Base-by-base conservation (phyloP, 495 filamentous ascomycete genomes). In the Xylaria intraflava region DNA sequence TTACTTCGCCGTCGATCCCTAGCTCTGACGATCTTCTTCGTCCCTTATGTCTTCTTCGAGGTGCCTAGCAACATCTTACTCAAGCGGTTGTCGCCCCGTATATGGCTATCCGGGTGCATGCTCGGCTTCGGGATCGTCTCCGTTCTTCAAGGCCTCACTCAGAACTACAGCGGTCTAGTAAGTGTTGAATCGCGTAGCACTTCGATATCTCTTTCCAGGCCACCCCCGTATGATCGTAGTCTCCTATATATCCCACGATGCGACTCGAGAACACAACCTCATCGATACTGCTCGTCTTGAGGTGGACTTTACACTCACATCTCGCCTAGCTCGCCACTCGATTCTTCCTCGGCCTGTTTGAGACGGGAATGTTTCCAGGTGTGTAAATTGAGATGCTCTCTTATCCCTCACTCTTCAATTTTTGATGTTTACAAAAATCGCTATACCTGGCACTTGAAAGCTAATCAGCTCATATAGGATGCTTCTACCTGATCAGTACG, bases 51-150 rank as follows among this genome's bases (percentile, higher is more conserved):
- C 56, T 57, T 92, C 42, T 85, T 85, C 59, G 91, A 88, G 66
- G 93, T 97, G 46, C 93, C 92, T 2, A 89, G 86, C 45, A 97
- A 97, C 62, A 81, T 95, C 48, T 62, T 94, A 16, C 72, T 97
- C 23, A 95, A 94, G 68, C 82, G 80, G 54, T 73, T 95, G 55
- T 85, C 80, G 52, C 91, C 92, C 2, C 82, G 85, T 55, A 72
- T 93, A 42, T 96, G 91, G 91, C 66, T 93, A 38, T 81, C 86
- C 0, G 49, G 74, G 42, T 94, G 89, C 65, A 94, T 94, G 85
- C 81, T 92, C 59, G 65, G 79, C 23, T 96, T 96, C 58, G 91
- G 91, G 9, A 53, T 95, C 7, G 80, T 85, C 11, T 86, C 85
- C 30, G 72, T 86, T 16, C 82, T 82, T 58, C 89, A 96, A 69